Evolutionary conservation across 805 yeast genomes (phyloP).

Genomic region (Hemisphaericaspora nanyangensis): DNA sequence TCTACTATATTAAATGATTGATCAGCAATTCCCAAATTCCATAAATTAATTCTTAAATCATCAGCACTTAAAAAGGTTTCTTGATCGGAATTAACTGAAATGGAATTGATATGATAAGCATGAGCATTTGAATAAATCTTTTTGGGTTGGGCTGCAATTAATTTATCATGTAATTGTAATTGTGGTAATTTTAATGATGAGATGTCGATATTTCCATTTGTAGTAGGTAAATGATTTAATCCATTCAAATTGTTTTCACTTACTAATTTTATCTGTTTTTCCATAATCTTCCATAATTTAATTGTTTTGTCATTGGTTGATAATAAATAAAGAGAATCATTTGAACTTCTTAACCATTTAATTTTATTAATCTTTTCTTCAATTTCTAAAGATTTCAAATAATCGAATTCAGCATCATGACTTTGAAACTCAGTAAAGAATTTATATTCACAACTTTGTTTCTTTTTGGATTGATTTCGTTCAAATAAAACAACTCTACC

Average conservation of each 20-base stretch:
- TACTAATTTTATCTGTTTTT: slow-evolving; percentile 86
- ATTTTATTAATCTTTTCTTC: slow-evolving; percentile 98
- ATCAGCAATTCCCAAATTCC: slow-evolving; percentile 93
- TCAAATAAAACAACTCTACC: slow-evolving; percentile 97
- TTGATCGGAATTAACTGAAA: slow-evolving; percentile 90
- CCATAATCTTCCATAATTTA: slow-evolving; percentile 94
- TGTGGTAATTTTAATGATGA: slow-evolving; percentile 73
- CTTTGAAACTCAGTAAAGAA: slow-evolving; percentile 96
- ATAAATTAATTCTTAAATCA: slow-evolving; percentile 89
- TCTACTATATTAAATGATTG: slow-evolving; percentile 96
- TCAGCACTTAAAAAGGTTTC: slow-evolving; percentile 93
- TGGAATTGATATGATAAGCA: slow-evolving; percentile 96
- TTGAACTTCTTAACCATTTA: slow-evolving; percentile 88
- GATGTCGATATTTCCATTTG: slow-evolving; percentile 16
- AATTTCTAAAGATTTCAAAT: slow-evolving; percentile 90
- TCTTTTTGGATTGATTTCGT: slow-evolving; percentile 69
- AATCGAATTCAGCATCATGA: slow-evolving; percentile 98
- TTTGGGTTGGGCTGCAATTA: slow-evolving; percentile 92
- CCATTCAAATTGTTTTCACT: slow-evolving; percentile 76
- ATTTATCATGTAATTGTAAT: slow-evolving; percentile 88
- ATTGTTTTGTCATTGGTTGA: slow-evolving; percentile 98
- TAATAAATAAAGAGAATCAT: slow-evolving; percentile 84
- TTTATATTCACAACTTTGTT: slow-evolving; percentile 75
- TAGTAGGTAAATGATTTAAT: slow-evolving; percentile 17
- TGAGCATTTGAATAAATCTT: slow-evolving; percentile 92